Percentiles rank a stretch among this genome's conserved stretches.
Evolutionary conservation across 108 stramenopile genomes (phyloP).

Genomic region (Pseudonitzschia multistriata): DNA sequence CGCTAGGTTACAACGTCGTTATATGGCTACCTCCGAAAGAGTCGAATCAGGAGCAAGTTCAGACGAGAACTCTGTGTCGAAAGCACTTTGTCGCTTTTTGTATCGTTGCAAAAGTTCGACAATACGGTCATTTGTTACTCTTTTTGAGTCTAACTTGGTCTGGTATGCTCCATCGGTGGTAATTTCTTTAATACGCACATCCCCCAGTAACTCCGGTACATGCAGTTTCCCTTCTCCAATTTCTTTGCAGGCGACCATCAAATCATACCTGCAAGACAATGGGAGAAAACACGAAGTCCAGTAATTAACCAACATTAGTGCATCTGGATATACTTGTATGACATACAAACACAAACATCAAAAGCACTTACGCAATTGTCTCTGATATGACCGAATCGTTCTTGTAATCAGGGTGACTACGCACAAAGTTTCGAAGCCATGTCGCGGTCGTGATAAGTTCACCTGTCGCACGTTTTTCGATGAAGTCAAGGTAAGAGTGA

Average conservation of each 20-base stretch:
- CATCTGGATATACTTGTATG: neutral
- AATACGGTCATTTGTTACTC: constrained; percentile 64
- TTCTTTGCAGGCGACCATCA: constrained; percentile 82
- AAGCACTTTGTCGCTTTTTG: constrained; percentile 38
- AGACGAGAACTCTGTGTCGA: constrained; percentile 20
- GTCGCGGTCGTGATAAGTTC: constrained; percentile 92
- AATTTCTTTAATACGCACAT: constrained; percentile 70
- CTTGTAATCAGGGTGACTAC: constrained; percentile 91
- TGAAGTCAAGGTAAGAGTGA: constrained; percentile 77
- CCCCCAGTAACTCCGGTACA: constrained; percentile 76
- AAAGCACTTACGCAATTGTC: constrained; percentile 73
- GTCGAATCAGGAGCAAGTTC: constrained; percentile 16
- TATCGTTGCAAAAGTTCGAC: constrained; percentile 63
- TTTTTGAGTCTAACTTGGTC: constrained; percentile 67
- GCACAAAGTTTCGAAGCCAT: constrained; percentile 93
- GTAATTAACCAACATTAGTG: neutral
- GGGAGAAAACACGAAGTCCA: neutral
- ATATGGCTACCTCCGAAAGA: neutral
- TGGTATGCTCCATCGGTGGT: constrained; percentile 77
- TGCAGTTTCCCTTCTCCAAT: constrained; percentile 83
- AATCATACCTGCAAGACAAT: constrained; percentile 47
- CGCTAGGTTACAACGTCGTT: too few species aligned
- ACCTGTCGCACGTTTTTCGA: constrained; percentile 87
- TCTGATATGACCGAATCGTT: constrained; percentile 90
- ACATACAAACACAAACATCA: neutral